Conservation (phyloP, 1,284 basidiomycete genomes). For the Ceratobasidium sp. region DNA sequence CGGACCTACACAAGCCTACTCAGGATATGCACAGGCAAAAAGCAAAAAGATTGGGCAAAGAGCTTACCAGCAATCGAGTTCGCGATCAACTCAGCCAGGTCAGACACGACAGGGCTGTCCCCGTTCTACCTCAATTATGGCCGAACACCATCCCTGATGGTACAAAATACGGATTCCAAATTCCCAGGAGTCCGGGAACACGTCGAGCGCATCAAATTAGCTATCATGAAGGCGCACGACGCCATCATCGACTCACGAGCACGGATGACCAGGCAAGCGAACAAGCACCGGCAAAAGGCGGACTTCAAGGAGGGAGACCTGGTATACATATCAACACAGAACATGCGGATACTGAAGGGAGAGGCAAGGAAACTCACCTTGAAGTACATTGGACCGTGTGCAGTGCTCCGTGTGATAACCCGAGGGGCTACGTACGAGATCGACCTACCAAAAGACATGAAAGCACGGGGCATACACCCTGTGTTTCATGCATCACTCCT, state of each 20-base stretch:
- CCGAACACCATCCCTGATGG: slow-evolving; percentile 50
- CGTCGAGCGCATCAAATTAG: slow-evolving; percentile 32
- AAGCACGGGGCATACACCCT: slow-evolving; percentile 49
- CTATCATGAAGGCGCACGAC: slow-evolving; percentile 54
- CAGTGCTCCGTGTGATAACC: slow-evolving; percentile 49
- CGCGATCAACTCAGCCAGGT: slow-evolving; percentile 54
- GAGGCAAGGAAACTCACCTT: slow-evolving; percentile 53
- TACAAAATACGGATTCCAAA: slow-evolving; percentile 19
- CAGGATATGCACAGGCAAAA: slow-evolving; percentile 52
- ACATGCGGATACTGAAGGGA: slow-evolving; percentile 53
- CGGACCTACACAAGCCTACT: slow-evolving; percentile 52
- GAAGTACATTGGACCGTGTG: slow-evolving; percentile 54
- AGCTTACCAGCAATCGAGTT: slow-evolving; percentile 58
- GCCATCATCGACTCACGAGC: slow-evolving; percentile 53
- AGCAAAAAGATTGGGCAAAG: slow-evolving; percentile 58
- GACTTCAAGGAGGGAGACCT: slow-evolving; percentile 24
- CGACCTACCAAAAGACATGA: slow-evolving; percentile 52
- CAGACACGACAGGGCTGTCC: slow-evolving; percentile 53
- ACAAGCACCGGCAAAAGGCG: slow-evolving; percentile 47
- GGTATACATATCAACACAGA: slow-evolving; percentile 54
- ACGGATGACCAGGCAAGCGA: slow-evolving; percentile 52
- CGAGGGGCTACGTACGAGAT: slow-evolving; percentile 52
- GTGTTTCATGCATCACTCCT: slow-evolving; percentile 50
- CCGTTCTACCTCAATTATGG: slow-evolving; percentile 55
- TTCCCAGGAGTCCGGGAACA: slow-evolving; percentile 48